Evolutionary conservation across 108 stramenopile genomes (phyloP).

Genomic region (Parietichytrium sp.): DNA sequence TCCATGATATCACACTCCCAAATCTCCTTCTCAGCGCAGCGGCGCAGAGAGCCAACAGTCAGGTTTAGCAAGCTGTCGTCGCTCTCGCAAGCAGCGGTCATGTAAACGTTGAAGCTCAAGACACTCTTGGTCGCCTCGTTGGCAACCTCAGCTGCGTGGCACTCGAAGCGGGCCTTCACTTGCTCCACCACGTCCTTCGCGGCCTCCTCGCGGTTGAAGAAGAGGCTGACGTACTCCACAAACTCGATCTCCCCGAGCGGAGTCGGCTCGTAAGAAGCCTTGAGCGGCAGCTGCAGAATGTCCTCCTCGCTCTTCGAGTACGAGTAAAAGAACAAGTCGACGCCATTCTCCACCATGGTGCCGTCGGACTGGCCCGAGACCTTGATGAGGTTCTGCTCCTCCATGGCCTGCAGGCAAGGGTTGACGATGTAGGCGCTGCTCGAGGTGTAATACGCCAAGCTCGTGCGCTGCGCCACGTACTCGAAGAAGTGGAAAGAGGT

Average conservation of each 20-base stretch:
- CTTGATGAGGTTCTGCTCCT: neutral
- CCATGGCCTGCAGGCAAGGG: neutral
- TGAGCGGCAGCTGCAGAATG: neutral
- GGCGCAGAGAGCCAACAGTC: neutral
- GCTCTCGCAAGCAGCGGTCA: neutral
- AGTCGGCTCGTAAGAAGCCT: neutral
- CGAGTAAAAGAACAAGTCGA: neutral
- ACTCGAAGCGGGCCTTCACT: neutral
- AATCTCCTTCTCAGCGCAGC: neutral
- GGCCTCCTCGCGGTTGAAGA: neutral
- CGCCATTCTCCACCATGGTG: neutral
- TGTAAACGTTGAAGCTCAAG: neutral
- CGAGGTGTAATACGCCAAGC: neutral
- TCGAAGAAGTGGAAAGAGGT: neutral
- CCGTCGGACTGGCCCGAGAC: neutral
- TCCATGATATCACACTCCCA: neutral
- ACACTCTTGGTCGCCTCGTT: neutral
- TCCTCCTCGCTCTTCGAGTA: neutral
- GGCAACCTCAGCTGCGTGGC: neutral
- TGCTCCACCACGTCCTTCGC: neutral
- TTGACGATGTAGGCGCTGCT: neutral
- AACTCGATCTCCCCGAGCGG: neutral
- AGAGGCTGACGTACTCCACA: conserved; percentile 7
- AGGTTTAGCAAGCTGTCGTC: neutral
- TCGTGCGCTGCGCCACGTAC: conserved; percentile 1